These are phyloP conservation scores for Clitopilus passeckerianus DNA, from an alignment of 768 basidiomycete genomes.

Conservation along the genomic window DNA sequence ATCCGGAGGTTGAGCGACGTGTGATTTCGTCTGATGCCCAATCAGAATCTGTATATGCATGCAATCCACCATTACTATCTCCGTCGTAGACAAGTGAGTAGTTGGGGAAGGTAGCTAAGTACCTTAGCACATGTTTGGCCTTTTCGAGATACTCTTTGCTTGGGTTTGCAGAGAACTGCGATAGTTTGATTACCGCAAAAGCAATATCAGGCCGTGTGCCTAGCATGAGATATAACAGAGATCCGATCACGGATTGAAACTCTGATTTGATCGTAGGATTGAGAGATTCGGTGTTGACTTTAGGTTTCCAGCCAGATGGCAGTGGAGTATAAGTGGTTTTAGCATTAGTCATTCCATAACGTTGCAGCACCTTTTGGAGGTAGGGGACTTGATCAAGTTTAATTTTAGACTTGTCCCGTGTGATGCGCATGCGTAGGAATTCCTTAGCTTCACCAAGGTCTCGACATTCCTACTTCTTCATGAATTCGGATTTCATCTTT, in stretches of 20 bases:
- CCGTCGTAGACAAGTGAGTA: slow-evolving; percentile 5
- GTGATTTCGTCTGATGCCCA: slow-evolving; percentile 13
- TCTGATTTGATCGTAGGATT: background rate
- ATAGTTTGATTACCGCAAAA: slow-evolving; percentile 5
- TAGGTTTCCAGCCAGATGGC: background rate
- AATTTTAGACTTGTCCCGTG: background rate
- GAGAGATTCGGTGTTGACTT: background rate
- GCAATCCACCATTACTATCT: background rate
- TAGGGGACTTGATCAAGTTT: slow-evolving; percentile 14
- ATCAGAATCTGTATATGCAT: slow-evolving; percentile 13
- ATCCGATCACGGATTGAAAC: slow-evolving; percentile 11
- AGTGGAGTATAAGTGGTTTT: background rate
- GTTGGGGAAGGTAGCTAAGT: slow-evolving; percentile 13
- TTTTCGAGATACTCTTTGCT: slow-evolving; percentile 12
- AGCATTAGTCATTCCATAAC: slow-evolving; percentile 6
- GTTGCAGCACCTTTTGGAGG: slow-evolving; percentile 1
- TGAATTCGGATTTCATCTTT: slow-evolving; percentile 11
- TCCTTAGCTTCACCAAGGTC: slow-evolving; percentile 13
- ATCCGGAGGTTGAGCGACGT: slow-evolving; percentile 26
- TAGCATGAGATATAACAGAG: slow-evolving; percentile 17
- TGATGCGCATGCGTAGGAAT: slow-evolving; percentile 14
- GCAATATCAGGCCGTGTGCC: slow-evolving; percentile 15
- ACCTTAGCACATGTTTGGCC: slow-evolving; percentile 13
- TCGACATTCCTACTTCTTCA: slow-evolving; percentile 17
- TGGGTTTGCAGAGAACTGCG: slow-evolving; percentile 15